These are phyloP conservation scores for Apiospora phragmitis DNA, from an alignment of 2,329 filamentous ascomycete species.

Conservation along the genomic window DNA sequence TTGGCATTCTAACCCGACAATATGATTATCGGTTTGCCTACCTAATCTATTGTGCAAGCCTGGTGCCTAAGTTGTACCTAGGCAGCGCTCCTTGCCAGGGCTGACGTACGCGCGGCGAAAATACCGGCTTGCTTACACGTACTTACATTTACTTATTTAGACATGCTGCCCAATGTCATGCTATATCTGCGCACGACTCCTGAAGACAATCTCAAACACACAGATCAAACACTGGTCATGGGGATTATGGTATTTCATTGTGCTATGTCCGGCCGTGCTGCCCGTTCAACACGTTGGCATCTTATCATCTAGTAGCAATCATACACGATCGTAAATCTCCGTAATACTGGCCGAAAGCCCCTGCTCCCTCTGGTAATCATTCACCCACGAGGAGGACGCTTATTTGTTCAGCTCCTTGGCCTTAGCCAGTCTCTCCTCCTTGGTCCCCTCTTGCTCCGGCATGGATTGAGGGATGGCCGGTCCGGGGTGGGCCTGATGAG, in stretches of 20 bases:
- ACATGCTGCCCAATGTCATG: constrained; percentile 2
- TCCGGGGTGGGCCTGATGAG: constrained; percentile 57
- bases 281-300: background rate
- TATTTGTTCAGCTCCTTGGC: constrained; percentile 67
- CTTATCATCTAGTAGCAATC: constrained; percentile 4
- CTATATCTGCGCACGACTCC: background rate
- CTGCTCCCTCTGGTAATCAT: background rate
- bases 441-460: constrained; percentile 60
- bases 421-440: constrained; percentile 67
- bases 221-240: background rate
- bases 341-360: background rate
- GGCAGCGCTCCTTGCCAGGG: background rate
- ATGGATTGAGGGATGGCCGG: constrained; percentile 57
- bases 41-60: background rate
- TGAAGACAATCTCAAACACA: background rate
- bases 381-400: background rate
- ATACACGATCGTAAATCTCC: background rate
- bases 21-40: no score
- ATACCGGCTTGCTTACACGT: background rate
- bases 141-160: background rate
- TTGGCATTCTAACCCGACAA: background rate
- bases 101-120: background rate
- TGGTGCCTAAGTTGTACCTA: background rate
- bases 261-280: background rate
- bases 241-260: background rate